A percentile compares a stretch with the other conserved stretches of the same genome.
Conservation (phyloP, 148 eudicot species). For the Rhododendron simsii region DNA sequence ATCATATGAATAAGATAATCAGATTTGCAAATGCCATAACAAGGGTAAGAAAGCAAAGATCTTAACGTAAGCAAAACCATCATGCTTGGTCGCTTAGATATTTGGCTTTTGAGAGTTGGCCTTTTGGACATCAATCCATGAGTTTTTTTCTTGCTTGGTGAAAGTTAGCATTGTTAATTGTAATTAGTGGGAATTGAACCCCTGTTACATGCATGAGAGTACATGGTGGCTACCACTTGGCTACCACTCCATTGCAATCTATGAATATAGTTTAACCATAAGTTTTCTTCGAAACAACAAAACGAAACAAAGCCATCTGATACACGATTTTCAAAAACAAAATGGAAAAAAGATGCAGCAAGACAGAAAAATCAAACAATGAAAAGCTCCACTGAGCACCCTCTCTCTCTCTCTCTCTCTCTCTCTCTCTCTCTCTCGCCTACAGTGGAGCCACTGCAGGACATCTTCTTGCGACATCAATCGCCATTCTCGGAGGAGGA, state of each 20-base stretch:
- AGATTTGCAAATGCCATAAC: not conserved
- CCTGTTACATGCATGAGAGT: no score
- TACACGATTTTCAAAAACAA: not conserved
- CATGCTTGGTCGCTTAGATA: not conserved
- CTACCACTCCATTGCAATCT: not conserved
- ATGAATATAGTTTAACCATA: not conserved
- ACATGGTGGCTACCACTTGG: no score
- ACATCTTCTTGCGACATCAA: no score
- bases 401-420: not conserved
- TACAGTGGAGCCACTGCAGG: no score
- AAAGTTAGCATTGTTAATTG: not conserved
- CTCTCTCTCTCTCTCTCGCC: not conserved
- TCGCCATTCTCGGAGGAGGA: no score
- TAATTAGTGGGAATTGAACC: not conserved
- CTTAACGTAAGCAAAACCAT: not conserved
- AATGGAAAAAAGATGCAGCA: not conserved
- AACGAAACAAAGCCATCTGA: not conserved
- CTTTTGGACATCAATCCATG: not conserved
- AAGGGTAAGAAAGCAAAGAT: not conserved
- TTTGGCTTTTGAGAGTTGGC: not conserved
- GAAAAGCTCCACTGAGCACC: not conserved
- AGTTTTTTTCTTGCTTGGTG: not conserved
- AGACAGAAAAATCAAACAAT: not conserved
- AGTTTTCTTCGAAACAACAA: not conserved
- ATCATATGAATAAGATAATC: conserved; percentile 26